Percentiles rank a stretch among this genome's conserved stretches.
Evolutionary conservation across 2,329 filamentous ascomycete genomes (phyloP).

Genomic region (Fusarium dlaminii): DNA sequence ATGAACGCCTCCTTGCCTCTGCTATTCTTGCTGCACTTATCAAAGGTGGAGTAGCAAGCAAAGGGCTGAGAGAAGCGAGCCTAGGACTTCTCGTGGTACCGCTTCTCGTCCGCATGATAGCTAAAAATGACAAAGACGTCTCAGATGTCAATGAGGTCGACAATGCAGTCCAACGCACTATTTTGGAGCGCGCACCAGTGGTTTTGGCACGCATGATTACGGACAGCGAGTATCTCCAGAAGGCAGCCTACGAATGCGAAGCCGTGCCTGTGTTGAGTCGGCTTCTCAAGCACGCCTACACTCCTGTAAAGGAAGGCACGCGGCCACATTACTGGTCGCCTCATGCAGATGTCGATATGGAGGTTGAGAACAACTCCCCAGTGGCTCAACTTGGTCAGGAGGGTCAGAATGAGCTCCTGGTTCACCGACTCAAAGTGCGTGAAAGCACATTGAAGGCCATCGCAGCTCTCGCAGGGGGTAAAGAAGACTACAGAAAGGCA

Average conservation of each 20-base stretch:
- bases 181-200: conserved; percentile 77
- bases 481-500: conserved; percentile 84
- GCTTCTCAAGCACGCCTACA: conserved; percentile 62
- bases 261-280: conserved; percentile 58
- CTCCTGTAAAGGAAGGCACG: conserved; percentile 49
- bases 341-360: conserved; percentile 48
- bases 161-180: conserved; percentile 47
- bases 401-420: conserved; percentile 68
- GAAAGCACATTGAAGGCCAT: conserved; percentile 81
- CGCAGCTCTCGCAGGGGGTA: conserved; percentile 81
- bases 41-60: conserved; percentile 72
- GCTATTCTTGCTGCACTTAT: conserved; percentile 75
- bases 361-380: conserved; percentile 46
- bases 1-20: conserved; percentile 73
- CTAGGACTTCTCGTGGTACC: conserved; percentile 76
- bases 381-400: conserved; percentile 64
- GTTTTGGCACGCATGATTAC: conserved; percentile 82
- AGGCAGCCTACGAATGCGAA: conserved; percentile 76
- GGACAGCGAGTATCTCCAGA: conserved; percentile 82
- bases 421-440: conserved; percentile 78
- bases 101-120: conserved; percentile 71
- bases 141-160: conserved; percentile 50
- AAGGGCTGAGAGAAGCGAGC: conserved; percentile 66
- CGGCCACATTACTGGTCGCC: conserved; percentile 53
- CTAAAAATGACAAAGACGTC: conserved; percentile 56